phyloP scores from a whole-genome alignment of 306 rosid genomes.

The Canavalia gladiata region DNA sequence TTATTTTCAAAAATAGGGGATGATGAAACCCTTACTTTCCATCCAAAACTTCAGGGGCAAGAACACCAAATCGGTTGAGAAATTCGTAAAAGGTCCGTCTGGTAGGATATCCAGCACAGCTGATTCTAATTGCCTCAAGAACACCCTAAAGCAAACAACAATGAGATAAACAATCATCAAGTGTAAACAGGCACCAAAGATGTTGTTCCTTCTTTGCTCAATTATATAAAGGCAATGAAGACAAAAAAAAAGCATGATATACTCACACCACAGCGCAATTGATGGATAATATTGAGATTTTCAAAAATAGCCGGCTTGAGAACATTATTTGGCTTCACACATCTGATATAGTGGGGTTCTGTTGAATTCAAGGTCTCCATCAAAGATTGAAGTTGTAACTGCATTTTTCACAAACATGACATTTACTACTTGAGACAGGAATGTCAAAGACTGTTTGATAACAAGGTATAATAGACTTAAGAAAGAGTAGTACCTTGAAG shows the following conservation, averaged over 20 bases:
- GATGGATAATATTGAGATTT: slow-evolving; percentile 91
- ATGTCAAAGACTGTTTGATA: slow-evolving; percentile 16
- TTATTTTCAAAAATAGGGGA: too few relatives aligned
- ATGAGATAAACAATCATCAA: slow-evolving; percentile 45
- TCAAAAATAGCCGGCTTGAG: slow-evolving; percentile 98
- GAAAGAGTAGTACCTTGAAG: slow-evolving; percentile 75
- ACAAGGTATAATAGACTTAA: slow-evolving; percentile 21
- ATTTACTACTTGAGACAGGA: slow-evolving; percentile 39
- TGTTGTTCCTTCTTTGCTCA: slow-evolving; percentile 18
- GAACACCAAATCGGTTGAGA: slow-evolving; percentile 97
- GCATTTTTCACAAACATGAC: slow-evolving; percentile 56
- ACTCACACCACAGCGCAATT: slow-evolving; percentile 99
- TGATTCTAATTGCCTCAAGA: slow-evolving; percentile 98
- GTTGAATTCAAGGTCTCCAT: slow-evolving; percentile 98
- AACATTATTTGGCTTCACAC: slow-evolving; percentile 98
- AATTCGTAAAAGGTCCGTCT: slow-evolving; percentile 96
- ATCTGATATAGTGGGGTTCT: slow-evolving; percentile 99
- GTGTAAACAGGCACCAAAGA: slow-evolving; percentile 29
- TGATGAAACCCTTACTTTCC: slow-evolving; percentile 69
- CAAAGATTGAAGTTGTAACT: slow-evolving; percentile 99
- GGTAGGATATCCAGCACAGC: slow-evolving; percentile 99
- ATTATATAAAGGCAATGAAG: slow-evolving; percentile 46
- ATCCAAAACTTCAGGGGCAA: slow-evolving; percentile 95
- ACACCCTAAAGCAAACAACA: slow-evolving; percentile 80
- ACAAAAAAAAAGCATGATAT: slow-evolving; percentile 47